A percentile compares a stretch with the other conserved stretches of the same genome.
phyloP scores from a whole-genome alignment of 176 grass and related monocot species.

The Oropetium thomaeum region DNA sequence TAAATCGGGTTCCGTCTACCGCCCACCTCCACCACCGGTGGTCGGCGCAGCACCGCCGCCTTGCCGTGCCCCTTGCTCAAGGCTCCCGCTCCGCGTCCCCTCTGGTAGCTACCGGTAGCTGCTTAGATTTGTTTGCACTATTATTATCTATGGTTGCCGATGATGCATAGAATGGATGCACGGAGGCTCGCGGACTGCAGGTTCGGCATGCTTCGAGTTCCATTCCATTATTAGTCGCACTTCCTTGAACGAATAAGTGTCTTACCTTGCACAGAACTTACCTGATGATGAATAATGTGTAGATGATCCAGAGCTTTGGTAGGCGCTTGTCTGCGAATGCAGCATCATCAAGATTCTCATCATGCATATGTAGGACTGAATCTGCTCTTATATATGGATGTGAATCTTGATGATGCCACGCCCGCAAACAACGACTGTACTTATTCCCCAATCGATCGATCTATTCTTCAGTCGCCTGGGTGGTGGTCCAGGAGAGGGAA shows the following conservation, averaged over 20 bases:
- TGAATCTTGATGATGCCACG: constrained; percentile 84
- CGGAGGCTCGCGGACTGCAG: neutral
- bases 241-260: neutral
- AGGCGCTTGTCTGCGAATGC: constrained; percentile 69
- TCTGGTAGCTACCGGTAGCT: too few species aligned
- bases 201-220: neutral
- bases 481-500: too few species aligned
- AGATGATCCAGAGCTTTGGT: neutral
- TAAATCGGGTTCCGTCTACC: too few species aligned
- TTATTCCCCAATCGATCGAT: neutral
- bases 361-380: too few species aligned
- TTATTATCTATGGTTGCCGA: too few species aligned
- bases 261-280: neutral
- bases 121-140: too few species aligned
- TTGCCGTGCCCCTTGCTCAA: too few species aligned
- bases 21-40: too few species aligned
- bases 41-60: too few species aligned
- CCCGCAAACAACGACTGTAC: constrained; percentile 51
- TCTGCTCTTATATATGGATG: too few species aligned
- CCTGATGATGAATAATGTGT: neutral
- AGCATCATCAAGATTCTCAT: constrained; percentile 95
- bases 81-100: too few species aligned
- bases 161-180: too few species aligned
- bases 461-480: neutral
- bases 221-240: neutral